Evolutionary conservation across 176 grass and related monocot species (phyloP).

Genomic region (bread wheat (Triticum aestivum)): IWGSC_CS_RefSeq_v2.1 NC_057800.1:548347365-548347864

Average conservation of each 20-base stretch:
- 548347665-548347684: slow-evolving; percentile 15
- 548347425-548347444: slow-evolving; percentile 8
- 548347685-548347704: background rate
- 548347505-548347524: slow-evolving; percentile 18
- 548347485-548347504: slow-evolving; percentile 32
- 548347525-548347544: slow-evolving; percentile 37
- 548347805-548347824: background rate
- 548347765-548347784: background rate
- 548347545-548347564: slow-evolving; percentile 39
- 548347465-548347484: slow-evolving; percentile 6
- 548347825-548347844: background rate
- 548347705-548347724: background rate
- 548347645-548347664: slow-evolving; percentile 31
- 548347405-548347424: slow-evolving; percentile 4
- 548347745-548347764: slow-evolving; percentile 1
- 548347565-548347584: slow-evolving; percentile 11
- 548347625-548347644: background rate
- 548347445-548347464: background rate
- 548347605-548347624: background rate
- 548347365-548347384: background rate
- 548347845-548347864: background rate
- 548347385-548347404: background rate
- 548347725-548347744: slow-evolving; percentile 18
- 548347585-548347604: background rate
- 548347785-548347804: background rate